Conservation (phyloP, 2,329 filamentous ascomycete species). For the Sclerotinia minor region DNA sequence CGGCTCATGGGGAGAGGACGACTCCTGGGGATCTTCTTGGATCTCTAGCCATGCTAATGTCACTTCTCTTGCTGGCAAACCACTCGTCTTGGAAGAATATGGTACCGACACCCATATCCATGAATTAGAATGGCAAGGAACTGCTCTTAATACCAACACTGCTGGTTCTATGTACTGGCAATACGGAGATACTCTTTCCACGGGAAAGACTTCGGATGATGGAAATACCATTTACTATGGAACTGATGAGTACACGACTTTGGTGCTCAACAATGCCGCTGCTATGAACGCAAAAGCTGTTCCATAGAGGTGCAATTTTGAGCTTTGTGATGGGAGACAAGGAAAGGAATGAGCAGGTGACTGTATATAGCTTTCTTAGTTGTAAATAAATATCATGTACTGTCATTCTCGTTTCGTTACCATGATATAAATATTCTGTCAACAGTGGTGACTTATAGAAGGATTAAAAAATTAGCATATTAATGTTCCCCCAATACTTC, state of each 20-base stretch:
- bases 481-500: too few relatives aligned
- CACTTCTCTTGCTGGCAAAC: slow-evolving; percentile 45
- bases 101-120: slow-evolving; percentile 36
- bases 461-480: too few relatives aligned
- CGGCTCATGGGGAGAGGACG: slow-evolving; percentile 44
- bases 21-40: slow-evolving; percentile 50
- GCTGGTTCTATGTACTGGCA: slow-evolving; percentile 42
- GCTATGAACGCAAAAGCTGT: slow-evolving; percentile 33
- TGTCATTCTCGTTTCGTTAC: background rate
- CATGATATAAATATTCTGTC: too few relatives aligned
- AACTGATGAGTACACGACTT: slow-evolving; percentile 33
- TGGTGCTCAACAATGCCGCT: slow-evolving; percentile 35
- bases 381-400: background rate
- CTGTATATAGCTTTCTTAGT: slow-evolving; percentile 6
- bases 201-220: slow-evolving; percentile 36
- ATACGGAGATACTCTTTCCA: slow-evolving; percentile 36
- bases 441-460: too few relatives aligned
- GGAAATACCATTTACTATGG: slow-evolving; percentile 39
- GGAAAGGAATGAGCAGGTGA: background rate
- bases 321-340: background rate
- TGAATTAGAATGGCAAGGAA: slow-evolving; percentile 35
- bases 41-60: slow-evolving; percentile 47
- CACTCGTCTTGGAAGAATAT: slow-evolving; percentile 47
- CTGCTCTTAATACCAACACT: slow-evolving; percentile 30
- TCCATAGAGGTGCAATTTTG: background rate